Evolutionary conservation across 331 rosid species (phyloP), one percentile per base, ranked within the genome.

Genomic region (Quercus tomentella): DNA sequence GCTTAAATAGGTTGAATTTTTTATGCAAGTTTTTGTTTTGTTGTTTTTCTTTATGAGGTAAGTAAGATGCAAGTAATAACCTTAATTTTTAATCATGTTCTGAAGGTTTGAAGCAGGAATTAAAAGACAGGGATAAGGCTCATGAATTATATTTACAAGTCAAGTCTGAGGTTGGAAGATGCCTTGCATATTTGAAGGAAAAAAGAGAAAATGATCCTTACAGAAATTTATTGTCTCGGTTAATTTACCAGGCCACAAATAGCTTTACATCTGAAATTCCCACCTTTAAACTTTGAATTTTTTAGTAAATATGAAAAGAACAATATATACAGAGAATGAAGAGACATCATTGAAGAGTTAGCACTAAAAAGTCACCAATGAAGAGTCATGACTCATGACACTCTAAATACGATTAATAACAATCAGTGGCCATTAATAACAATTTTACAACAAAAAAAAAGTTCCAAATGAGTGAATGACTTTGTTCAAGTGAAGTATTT

Each of bases 141-240:
- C 82, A 86, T 20, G 87, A 95, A 80, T 52, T 92, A 30, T 95
- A 95, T 83, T 77, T 90, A 66, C 77, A 88, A 82, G 92, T 93
- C 70, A 90, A 95, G 79, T 77, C 87, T 0, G 97, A 95, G 83
- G 97, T 95, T n/a, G 89, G 89, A 76, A 89, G 76, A 20, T 89
- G 89, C 79, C 81, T 95, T 58, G 86, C 85, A 71, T 95, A 90
- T 86, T 77, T 95, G 78, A 87, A 82, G 86, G 88, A 82, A 74
- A 95, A 89, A 77, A 77, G 94, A 76, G 94, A 95, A 33, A 80
- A 68, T 0, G 97, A 95, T 76, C 97, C 97, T 21, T 92, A 95
- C 76, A 83, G 99, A 89, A 74, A 82, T 72, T 31, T 91, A 66
- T 56, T 82, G 74, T 56, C 96, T 75, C 89, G 97, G 30, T 61